Conservation (phyloP, 2,329 filamentous ascomycete genomes). For the Sclerotinia spermophila region DNA sequence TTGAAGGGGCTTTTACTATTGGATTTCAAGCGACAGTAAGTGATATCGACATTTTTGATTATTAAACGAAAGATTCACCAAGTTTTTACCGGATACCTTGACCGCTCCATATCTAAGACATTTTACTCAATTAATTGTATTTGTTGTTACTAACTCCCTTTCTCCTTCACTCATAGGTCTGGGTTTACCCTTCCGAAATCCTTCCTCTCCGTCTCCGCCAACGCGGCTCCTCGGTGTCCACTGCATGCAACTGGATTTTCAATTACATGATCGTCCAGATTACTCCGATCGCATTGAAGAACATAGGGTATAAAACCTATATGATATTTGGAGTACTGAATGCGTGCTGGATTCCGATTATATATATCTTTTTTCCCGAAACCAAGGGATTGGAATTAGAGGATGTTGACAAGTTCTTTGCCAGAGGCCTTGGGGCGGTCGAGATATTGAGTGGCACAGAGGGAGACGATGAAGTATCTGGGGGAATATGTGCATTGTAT, state of each 20-base stretch:
- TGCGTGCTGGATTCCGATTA: constrained; percentile 43
- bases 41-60: background rate
- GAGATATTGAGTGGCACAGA: too few species aligned
- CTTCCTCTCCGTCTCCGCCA: constrained; percentile 55
- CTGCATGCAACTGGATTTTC: constrained; percentile 48
- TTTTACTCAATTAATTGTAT: background rate
- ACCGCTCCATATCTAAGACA: background rate
- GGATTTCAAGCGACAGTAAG: constrained; percentile 56
- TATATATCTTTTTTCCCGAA: constrained; percentile 63
- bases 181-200: constrained; percentile 59
- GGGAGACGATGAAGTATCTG: background rate
- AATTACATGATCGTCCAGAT: constrained; percentile 52
- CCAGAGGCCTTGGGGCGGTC: background rate
- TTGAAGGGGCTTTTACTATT: constrained; percentile 57
- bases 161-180: constrained; percentile 31
- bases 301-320: constrained; percentile 43
- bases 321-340: constrained; percentile 38
- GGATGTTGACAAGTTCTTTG: constrained; percentile 48
- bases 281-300: constrained; percentile 38
- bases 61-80: background rate
- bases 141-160: background rate
- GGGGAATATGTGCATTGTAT: background rate
- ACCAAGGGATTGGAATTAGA: constrained; percentile 62
- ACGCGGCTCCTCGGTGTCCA: constrained; percentile 58
- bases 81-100: background rate